A percentile compares a stretch with the other conserved stretches of the same genome.
phyloP scores from a whole-genome alignment of 768 basidiomycete species.

The Trametes cinnabarina region DNA sequence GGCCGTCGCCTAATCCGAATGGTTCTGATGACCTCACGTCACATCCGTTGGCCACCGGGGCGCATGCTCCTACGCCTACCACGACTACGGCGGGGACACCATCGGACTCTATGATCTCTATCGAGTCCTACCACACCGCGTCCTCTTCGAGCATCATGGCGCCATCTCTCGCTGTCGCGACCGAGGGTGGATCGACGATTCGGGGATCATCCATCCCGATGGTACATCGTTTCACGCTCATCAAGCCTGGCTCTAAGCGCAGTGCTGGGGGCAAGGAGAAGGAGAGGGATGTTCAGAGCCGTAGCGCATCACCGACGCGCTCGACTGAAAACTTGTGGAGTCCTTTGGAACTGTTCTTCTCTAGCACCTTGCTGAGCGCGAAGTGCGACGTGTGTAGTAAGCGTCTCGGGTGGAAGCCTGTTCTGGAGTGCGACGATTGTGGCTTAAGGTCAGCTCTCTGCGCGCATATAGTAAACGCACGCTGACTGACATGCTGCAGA shows the following conservation, averaged over 20 bases:
- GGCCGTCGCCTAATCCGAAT: constrained; percentile 53
- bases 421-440: constrained; percentile 88
- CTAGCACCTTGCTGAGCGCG: constrained; percentile 63
- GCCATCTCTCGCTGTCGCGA: constrained; percentile 60
- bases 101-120: constrained; percentile 48
- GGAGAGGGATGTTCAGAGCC: constrained; percentile 24
- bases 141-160: constrained; percentile 38
- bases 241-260: constrained; percentile 75
- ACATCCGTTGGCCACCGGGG: constrained; percentile 38
- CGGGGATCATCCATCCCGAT: constrained; percentile 48
- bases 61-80: constrained; percentile 25
- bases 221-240: constrained; percentile 83
- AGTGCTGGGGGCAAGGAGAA: neutral
- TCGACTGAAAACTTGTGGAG: constrained; percentile 47
- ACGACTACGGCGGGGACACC: constrained; percentile 19
- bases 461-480: neutral
- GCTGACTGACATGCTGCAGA: constrained; percentile 36
- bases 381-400: constrained; percentile 85
- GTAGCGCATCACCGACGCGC: constrained; percentile 35
- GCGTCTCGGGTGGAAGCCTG: constrained; percentile 82
- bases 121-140: constrained; percentile 68
- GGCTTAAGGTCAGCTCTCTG: constrained; percentile 54
- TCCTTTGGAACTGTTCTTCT: constrained; percentile 77
- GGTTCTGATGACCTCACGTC: constrained; percentile 37
- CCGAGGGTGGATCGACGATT: constrained; percentile 75